phyloP scores from a whole-genome alignment of 106 monocot genomes.

The Dendrobium nobile region DNA sequence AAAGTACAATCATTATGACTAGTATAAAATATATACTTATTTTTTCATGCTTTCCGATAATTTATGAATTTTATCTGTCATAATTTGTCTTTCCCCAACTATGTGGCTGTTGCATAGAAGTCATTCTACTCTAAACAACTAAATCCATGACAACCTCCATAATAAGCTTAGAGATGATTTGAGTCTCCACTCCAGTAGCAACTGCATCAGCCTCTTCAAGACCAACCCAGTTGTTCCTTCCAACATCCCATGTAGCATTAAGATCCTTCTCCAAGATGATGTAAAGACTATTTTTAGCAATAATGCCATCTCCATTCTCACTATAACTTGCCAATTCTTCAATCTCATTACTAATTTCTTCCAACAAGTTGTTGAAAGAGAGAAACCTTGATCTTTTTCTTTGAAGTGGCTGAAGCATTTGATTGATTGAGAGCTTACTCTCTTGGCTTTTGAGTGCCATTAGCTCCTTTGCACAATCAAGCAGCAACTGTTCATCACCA shows the following conservation, averaged over 20 bases:
- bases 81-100: neutral
- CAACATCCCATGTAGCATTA: neutral
- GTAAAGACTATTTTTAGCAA: neutral
- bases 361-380: neutral
- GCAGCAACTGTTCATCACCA: neutral
- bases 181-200: neutral
- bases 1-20: too few species aligned
- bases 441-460: neutral
- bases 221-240: neutral
- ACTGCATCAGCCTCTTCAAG: neutral
- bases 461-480: neutral
- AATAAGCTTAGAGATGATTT: neutral
- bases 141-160: constrained; percentile 1
- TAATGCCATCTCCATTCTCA: neutral
- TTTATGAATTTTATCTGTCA: neutral
- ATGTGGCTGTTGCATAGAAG: neutral
- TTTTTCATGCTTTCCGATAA: neutral
- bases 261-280: neutral
- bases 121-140: neutral
- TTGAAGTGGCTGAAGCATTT: neutral
- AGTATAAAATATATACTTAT: too few species aligned
- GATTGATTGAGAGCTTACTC: neutral
- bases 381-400: neutral
- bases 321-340: neutral
- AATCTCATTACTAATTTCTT: neutral